Evolutionary conservation across 257 asterid genomes (phyloP), one percentile per base, ranked within the genome.

Genomic region (Pogostemon cablin): DNA sequence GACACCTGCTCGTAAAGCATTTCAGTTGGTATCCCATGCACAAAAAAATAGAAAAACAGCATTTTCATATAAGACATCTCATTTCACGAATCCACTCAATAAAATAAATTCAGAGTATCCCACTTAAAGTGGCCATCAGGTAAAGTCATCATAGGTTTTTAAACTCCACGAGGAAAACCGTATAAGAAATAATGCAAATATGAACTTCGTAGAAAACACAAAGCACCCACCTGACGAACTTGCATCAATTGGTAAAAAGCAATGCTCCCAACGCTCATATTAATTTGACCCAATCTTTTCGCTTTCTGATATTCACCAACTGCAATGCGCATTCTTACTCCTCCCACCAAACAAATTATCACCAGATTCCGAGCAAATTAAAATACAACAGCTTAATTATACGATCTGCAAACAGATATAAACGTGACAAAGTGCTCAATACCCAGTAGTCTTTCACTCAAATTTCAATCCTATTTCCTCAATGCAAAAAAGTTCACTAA

Each of bases 241-340:
- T 87, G 83, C 91, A 87, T 89, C 87, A 87, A 91, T 69, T 89
- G 92, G 81, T 84, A 82, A 78, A 84, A 87, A 72, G 92, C 96
- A 80, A 85, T 86, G 81, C 84, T 77, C 69, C 88, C 90, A 78
- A 83, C 77, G 80, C 78, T 80, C 97, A 91, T 91, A 71, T 83
- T 91, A 89, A 74, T 72, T 57, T 77, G 72, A 55, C 84, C 78
- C 56, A 76, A 68, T 77, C 81, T 65, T 68, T 77, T 82, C 7
- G 65, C 65, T 78, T 73, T 75, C 75, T 53, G 82, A 81, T 74
- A 40, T 79, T 81, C 80, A 11, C 73, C 65, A 71, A 78, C 65
- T 43, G 69, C 95, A 88, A 91, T 71, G 87, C 56, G 89, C 97
- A 88, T 91, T 75, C 91, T 91, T 83, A 82, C 83, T 56, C 63